Evolutionary conservation across 2,329 filamentous ascomycete species (phyloP).

Genomic region (Hymenoscyphus fraxineus): DNA sequence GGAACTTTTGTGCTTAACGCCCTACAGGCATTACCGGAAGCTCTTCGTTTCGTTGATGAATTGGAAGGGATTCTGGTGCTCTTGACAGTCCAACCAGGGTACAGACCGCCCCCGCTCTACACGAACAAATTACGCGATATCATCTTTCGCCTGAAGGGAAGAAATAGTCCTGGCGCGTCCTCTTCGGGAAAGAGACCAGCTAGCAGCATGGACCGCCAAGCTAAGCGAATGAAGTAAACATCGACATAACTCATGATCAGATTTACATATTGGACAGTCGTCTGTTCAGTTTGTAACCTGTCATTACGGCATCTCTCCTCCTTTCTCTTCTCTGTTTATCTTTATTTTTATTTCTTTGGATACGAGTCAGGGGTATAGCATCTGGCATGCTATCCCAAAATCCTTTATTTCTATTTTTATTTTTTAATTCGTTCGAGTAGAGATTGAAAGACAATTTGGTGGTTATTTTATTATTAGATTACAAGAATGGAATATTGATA

Average conservation of each 20-base stretch:
- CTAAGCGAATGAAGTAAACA: slow-evolving; percentile 31
- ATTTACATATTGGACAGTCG: not conserved
- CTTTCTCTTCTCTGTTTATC: not conserved
- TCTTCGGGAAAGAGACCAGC: slow-evolving; percentile 26
- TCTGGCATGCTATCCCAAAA: slow-evolving; percentile 4
- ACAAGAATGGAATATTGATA: not conserved
- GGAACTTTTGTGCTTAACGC: slow-evolving; percentile 28
- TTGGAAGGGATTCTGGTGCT: slow-evolving; percentile 21
- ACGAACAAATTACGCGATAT: slow-evolving; percentile 20
- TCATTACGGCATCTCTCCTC: not conserved
- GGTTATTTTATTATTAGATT: not conserved
- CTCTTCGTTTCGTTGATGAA: slow-evolving; percentile 22
- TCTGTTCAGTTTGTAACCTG: not conserved
- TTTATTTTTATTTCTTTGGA: not conserved
- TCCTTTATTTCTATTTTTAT: not conserved
- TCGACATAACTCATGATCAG: not conserved
- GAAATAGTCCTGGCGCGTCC: slow-evolving; percentile 3
- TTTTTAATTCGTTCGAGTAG: not conserved
- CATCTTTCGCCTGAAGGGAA: slow-evolving; percentile 24
- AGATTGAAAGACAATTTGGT: not conserved
- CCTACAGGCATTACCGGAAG: slow-evolving; percentile 29
- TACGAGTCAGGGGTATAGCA: not conserved
- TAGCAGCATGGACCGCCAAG: slow-evolving; percentile 24
- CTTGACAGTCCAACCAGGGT: slow-evolving; percentile 18
- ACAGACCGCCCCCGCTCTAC: slow-evolving; percentile 25